phyloP scores from a whole-genome alignment of 352 stramenopile species.

The Saprolegnia diclina region DNA sequence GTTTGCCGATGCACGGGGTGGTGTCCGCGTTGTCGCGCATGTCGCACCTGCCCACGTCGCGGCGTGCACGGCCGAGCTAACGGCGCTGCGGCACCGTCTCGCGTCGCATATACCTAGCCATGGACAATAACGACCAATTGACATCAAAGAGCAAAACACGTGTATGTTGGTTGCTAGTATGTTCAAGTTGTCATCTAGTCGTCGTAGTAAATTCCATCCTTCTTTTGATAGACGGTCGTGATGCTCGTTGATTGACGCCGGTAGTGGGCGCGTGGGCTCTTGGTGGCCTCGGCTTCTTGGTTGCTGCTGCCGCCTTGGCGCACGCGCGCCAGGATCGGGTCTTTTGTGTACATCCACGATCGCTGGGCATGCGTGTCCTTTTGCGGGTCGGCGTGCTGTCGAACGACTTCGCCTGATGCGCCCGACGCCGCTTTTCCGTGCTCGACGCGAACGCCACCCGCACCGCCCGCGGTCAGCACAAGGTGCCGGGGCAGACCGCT shows the following conservation, averaged over 20 bases:
- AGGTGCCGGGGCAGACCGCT: neutral
- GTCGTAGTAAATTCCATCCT: conserved; percentile 9
- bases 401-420: conserved; percentile 59
- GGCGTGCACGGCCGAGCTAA: neutral
- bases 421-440: conserved; percentile 58
- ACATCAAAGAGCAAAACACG: too few relatives aligned
- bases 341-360: conserved; percentile 69
- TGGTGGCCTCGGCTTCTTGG: conserved; percentile 2
- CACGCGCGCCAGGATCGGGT: conserved; percentile 57
- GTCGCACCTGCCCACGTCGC: neutral
- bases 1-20: neutral
- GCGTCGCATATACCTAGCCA: too few relatives aligned
- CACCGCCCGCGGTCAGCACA: conserved; percentile 42
- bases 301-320: neutral
- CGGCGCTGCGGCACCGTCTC: neutral
- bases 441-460: conserved; percentile 40
- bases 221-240: conserved; percentile 12
- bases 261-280: neutral
- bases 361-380: conserved; percentile 62
- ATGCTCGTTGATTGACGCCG: conserved; percentile 12
- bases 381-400: conserved; percentile 49
- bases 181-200: neutral
- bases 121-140: too few relatives aligned
- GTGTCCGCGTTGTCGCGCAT: conserved; percentile 10
- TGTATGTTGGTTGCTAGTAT: neutral